These are phyloP conservation scores for Cyclanthera cordifolia DNA, from an alignment of 306 rosid species.

Conservation along the genomic window DNA sequence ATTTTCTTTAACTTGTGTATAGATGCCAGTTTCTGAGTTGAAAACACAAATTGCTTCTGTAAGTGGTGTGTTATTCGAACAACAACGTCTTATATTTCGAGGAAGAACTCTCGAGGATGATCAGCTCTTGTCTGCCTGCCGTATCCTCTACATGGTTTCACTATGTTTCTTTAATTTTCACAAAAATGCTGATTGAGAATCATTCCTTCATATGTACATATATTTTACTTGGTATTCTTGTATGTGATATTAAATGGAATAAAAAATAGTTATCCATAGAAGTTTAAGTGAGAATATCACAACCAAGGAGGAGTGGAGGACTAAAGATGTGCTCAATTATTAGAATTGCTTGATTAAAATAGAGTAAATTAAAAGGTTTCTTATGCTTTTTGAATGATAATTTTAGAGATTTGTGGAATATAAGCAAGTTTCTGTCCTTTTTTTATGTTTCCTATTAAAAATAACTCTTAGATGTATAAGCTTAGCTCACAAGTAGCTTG, in stretches of 20 bases:
- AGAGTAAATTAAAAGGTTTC: background rate
- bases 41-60: constrained; percentile 53
- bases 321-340: background rate
- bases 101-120: constrained; percentile 58
- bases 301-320: background rate
- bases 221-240: constrained; percentile 1
- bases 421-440: too few relatives aligned
- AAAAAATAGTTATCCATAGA: background rate
- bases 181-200: background rate
- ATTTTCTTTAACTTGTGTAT: constrained; percentile 24
- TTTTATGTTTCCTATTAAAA: background rate
- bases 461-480: background rate
- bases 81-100: constrained; percentile 52
- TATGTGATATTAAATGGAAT: background rate
- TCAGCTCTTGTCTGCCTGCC: constrained; percentile 54
- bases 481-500: background rate
- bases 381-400: background rate
- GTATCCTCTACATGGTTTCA: constrained; percentile 31
- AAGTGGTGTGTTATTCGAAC: constrained; percentile 50
- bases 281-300: background rate
- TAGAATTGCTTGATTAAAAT: background rate
- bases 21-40: constrained; percentile 79
- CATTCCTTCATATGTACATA: too few relatives aligned
- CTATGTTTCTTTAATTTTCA: background rate
- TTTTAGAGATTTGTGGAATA: background rate